Conservation (phyloP, 148 eudicot species). For the Chenopodium quinoa region DNA sequence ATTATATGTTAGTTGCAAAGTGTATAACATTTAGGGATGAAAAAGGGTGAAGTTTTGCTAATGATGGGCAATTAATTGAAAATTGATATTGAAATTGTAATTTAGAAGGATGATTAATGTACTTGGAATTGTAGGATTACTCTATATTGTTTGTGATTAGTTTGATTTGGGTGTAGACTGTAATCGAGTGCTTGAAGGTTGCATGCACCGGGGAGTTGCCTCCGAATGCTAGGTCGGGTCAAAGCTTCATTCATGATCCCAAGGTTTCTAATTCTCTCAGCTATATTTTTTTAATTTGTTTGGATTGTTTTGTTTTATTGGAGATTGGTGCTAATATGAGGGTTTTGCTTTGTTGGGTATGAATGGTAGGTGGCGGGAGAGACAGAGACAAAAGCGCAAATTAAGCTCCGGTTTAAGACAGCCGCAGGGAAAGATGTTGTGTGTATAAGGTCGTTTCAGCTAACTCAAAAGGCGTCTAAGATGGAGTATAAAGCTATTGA, state of each 20-base stretch:
- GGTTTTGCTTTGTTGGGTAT: conserved; percentile 5
- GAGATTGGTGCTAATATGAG: not conserved
- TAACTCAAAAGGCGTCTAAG: conserved; percentile 89
- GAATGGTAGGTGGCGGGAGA: conserved; percentile 86
- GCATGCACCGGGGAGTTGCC: conserved; percentile 97
- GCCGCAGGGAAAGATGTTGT: conserved; percentile 97
- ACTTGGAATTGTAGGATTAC: not conserved
- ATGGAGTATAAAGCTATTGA: conserved; percentile 99
- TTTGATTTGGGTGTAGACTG: conserved; percentile 49
- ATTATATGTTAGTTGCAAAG: not conserved
- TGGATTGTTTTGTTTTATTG: not conserved
- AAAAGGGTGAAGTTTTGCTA: not conserved
- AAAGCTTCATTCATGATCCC: conserved; percentile 96
- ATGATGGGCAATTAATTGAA: not conserved
- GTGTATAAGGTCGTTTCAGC: conserved; percentile 92
- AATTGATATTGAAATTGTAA: no score
- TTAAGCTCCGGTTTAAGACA: conserved; percentile 93
- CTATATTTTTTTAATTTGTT: not conserved
- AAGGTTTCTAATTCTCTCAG: conserved; percentile 49
- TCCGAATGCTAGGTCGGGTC: conserved; percentile 96
- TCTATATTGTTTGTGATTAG: not conserved
- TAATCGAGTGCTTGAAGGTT: conserved; percentile 94
- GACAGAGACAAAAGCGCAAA: conserved; percentile 97
- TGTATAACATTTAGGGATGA: not conserved
- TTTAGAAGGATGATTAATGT: not conserved